phyloP scores from a whole-genome alignment of 352 stramenopile species.

The Phytophthora nicotianae region DNA sequence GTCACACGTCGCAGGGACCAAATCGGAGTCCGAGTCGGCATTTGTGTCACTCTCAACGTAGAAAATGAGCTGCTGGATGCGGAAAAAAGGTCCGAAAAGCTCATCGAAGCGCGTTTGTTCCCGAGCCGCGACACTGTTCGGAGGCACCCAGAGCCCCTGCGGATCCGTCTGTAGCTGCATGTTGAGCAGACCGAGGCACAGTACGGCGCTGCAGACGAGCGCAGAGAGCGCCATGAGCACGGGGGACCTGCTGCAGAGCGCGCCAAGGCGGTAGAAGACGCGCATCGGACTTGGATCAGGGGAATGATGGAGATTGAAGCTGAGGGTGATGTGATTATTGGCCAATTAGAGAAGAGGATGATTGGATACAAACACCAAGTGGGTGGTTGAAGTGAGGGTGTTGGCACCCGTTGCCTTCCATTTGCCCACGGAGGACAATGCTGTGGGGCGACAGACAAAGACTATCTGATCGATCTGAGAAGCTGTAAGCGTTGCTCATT shows the following conservation, averaged over 20 bases:
- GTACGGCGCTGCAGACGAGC: conserved; percentile 50
- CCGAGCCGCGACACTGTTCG: conserved; percentile 54
- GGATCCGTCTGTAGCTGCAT: conserved; percentile 80
- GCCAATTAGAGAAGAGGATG: conserved; percentile 5
- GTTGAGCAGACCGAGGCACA: conserved; percentile 62
- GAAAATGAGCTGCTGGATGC: conserved; percentile 88
- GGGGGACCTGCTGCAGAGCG: conserved; percentile 54
- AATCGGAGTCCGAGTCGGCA: conserved; percentile 8
- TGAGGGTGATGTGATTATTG: conserved; percentile 1
- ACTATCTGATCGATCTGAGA: no score
- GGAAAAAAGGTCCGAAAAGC: conserved; percentile 87
- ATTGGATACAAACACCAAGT: conserved; percentile 11
- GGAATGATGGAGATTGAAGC: conserved; percentile 23
- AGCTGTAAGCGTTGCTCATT: neutral
- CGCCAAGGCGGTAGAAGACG: conserved; percentile 60
- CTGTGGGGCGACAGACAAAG: neutral
- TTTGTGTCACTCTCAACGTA: conserved; percentile 46
- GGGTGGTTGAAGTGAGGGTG: conserved; percentile 24
- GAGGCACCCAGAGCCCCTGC: conserved; percentile 83
- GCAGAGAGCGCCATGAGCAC: conserved; percentile 52
- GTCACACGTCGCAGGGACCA: conserved; percentile 27
- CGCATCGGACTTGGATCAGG: conserved; percentile 36
- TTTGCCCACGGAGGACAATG: neutral
- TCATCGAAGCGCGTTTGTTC: conserved; percentile 80
- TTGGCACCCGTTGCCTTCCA: no score